Evolutionary conservation across 169 alveolate genomes (phyloP).

Genomic region (Plasmodium gonderi): DNA sequence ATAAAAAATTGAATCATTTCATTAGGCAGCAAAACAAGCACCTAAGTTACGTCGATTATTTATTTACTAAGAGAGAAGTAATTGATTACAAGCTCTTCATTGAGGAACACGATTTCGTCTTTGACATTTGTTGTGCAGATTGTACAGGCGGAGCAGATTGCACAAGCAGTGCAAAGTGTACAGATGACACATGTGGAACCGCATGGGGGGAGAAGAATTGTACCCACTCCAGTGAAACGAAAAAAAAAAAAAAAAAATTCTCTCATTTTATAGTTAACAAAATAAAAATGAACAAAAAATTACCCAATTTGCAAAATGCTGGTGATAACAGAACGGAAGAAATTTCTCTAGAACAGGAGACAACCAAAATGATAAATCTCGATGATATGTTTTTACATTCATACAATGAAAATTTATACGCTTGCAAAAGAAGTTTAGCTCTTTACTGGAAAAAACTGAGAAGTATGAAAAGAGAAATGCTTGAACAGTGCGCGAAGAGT

Average conservation of each 20-base stretch:
- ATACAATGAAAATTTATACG: constrained; percentile 27
- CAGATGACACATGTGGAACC: not conserved
- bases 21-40: constrained; percentile 1
- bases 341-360: not conserved
- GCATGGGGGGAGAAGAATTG: not conserved
- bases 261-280: constrained; percentile 5
- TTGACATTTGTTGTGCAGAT: constrained; percentile 1
- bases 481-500: constrained; percentile 9
- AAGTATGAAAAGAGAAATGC: constrained; percentile 19
- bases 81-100: not conserved
- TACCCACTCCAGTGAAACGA: not conserved
- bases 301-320: not conserved
- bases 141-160: not conserved
- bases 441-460: constrained; percentile 20
- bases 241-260: not conserved
- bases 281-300: not conserved
- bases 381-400: constrained; percentile 9
- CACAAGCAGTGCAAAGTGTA: not conserved
- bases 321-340: not conserved
- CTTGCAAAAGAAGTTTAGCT: not conserved
- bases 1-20: not conserved
- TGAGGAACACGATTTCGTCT: constrained; percentile 10
- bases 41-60: constrained; percentile 9
- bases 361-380: not conserved
- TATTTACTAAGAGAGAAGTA: constrained; percentile 17